These are phyloP conservation scores for Escallonia rubra DNA, from an alignment of 129 eudicot genomes.

Conservation along the genomic window DNA sequence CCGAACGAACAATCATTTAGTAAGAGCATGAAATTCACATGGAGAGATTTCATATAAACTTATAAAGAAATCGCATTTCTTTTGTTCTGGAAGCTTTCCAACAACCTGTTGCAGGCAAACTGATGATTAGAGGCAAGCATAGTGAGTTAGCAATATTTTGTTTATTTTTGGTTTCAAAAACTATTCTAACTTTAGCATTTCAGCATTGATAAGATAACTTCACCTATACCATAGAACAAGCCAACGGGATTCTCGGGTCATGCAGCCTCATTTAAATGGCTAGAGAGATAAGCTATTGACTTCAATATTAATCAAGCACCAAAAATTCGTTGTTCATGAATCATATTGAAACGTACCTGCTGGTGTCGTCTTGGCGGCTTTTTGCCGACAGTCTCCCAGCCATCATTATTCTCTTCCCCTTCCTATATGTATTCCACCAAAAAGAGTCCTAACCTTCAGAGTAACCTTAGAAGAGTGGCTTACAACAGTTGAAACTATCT, in stretches of 20 bases:
- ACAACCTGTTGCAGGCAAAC: not conserved
- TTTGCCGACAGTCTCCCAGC: conserved; percentile 86
- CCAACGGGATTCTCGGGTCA: not conserved
- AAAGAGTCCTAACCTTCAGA: conserved; percentile 1
- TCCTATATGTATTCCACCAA: conserved; percentile 25
- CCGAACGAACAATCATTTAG: too few relatives aligned
- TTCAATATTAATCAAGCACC: not conserved
- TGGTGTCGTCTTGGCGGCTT: conserved; percentile 53
- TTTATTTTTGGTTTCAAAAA: too few relatives aligned
- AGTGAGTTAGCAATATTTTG: not conserved
- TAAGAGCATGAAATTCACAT: not conserved
- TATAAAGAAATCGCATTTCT: too few relatives aligned
- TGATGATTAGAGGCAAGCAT: not conserved
- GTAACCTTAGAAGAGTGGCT: not conserved
- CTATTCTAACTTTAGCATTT: not conserved
- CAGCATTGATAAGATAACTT: not conserved
- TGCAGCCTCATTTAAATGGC: not conserved
- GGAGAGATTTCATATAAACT: too few relatives aligned
- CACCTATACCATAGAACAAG: not conserved
- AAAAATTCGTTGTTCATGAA: not conserved
- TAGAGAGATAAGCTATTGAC: not conserved
- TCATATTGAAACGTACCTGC: conserved; percentile 37
- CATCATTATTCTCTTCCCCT: conserved; percentile 46
- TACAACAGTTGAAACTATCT: not conserved
- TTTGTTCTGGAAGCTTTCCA: too few relatives aligned